Evolutionary conservation across 2,329 filamentous ascomycete species (phyloP).

Genomic region (Ploettnerulaceae sp.): DNA sequence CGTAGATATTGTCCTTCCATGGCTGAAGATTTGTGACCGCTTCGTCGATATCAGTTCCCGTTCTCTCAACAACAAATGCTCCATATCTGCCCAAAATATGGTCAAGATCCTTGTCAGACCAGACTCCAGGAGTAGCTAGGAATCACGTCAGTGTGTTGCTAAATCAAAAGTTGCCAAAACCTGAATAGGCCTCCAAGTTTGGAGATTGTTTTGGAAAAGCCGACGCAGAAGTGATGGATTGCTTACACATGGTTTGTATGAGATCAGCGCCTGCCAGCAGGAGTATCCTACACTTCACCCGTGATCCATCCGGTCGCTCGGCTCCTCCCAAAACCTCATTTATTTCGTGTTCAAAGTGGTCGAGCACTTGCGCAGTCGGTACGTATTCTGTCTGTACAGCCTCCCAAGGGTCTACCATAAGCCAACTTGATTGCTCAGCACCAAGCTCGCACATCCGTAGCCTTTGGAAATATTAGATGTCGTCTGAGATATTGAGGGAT

Average conservation of each 20-base stretch:
- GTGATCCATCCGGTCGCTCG: constrained; percentile 59
- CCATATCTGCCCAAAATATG: constrained; percentile 83
- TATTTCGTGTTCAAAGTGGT: constrained; percentile 88
- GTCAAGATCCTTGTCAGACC: constrained; percentile 79
- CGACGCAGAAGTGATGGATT: constrained; percentile 27
- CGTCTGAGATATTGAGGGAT: background rate
- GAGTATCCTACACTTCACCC: constrained; percentile 63
- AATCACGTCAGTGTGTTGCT: background rate
- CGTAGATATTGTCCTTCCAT: constrained; percentile 68
- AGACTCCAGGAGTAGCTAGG: constrained; percentile 58
- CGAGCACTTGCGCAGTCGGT: constrained; percentile 81
- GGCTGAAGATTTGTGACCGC: constrained; percentile 75
- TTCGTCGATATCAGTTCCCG: constrained; percentile 83
- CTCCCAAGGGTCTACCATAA: constrained; percentile 85
- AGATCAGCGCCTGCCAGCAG: constrained; percentile 76
- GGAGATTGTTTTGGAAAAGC: constrained; percentile 69
- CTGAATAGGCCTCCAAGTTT: too few relatives aligned
- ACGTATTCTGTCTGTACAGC: constrained; percentile 80
- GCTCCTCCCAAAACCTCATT: constrained; percentile 74
- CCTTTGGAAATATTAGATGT: constrained; percentile 34
- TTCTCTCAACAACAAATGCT: constrained; percentile 81
- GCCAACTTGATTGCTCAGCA: constrained; percentile 69
- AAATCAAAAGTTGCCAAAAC: too few relatives aligned
- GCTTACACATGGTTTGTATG: constrained; percentile 63
- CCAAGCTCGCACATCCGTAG: constrained; percentile 85